These are phyloP conservation scores for Podospora sp. DNA, from an alignment of 495 filamentous ascomycete species.

Conservation along the genomic window DNA sequence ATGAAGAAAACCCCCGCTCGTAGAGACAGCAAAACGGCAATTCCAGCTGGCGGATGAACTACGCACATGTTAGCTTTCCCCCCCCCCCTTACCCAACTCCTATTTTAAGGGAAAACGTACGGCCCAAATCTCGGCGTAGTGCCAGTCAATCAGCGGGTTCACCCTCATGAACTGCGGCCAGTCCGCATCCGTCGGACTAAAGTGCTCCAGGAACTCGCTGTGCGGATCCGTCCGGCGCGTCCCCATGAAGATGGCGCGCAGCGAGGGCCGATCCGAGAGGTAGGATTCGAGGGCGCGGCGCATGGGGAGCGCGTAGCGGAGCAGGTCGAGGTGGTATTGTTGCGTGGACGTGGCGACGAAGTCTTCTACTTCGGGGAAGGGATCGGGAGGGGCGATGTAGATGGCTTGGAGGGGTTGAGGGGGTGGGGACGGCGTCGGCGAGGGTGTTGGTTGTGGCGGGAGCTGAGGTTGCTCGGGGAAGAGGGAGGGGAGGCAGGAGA, in stretches of 20 bases:
- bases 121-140: constrained; percentile 93
- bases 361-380: constrained; percentile 81
- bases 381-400: constrained; percentile 79
- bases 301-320: constrained; percentile 78
- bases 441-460: background rate
- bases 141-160: constrained; percentile 96
- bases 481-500: constrained; percentile 61
- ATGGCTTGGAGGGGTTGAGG: constrained; percentile 68
- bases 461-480: constrained; percentile 32
- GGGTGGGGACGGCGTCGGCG: constrained; percentile 19
- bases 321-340: constrained; percentile 75
- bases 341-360: constrained; percentile 70
- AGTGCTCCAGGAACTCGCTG: constrained; percentile 72
- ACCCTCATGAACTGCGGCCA: constrained; percentile 94
- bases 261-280: constrained; percentile 58
- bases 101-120: constrained; percentile 48
- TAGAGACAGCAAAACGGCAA: constrained; percentile 86
- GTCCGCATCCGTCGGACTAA: constrained; percentile 81
- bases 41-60: constrained; percentile 80
- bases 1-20: constrained; percentile 64
- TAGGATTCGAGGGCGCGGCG: constrained; percentile 77
- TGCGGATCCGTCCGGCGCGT: constrained; percentile 93
- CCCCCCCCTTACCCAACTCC: background rate
- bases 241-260: constrained; percentile 89
- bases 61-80: background rate